Conservation (phyloP, 257 asterid species). For the Petunia axillaris region DNA sequence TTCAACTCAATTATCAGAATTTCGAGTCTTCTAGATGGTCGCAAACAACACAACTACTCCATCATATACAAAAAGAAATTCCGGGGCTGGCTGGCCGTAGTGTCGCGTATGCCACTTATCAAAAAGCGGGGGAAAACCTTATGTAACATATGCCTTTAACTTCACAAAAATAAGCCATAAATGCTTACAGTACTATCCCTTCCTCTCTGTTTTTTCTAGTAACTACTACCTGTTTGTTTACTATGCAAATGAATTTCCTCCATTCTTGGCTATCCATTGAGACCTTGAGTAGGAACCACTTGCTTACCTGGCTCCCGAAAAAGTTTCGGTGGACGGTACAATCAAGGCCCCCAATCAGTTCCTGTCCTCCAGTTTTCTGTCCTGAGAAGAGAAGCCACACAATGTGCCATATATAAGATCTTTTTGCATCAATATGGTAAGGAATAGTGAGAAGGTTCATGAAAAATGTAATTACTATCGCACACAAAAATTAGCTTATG, state of each 20-base stretch:
- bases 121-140: neutral
- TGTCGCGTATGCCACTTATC: neutral
- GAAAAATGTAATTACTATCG: neutral
- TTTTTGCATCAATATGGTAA: neutral
- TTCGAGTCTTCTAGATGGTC: neutral
- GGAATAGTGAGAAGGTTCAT: neutral
- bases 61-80: neutral
- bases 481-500: neutral
- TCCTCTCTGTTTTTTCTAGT: neutral
- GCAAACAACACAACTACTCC: neutral
- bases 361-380: conserved; percentile 93
- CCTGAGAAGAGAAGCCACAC: conserved; percentile 50
- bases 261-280: neutral
- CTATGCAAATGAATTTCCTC: neutral
- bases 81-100: neutral
- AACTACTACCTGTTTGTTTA: neutral
- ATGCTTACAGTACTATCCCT: neutral
- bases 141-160: neutral
- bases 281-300: conserved; percentile 10
- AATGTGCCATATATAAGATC: neutral
- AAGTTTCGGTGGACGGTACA: conserved; percentile 78
- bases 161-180: no score
- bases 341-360: conserved; percentile 91
- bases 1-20: neutral
- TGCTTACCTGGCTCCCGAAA: conserved; percentile 28